Evolutionary conservation across 179 eudicot genomes (phyloP).

Genomic region (Drosera spatulata): DNA sequence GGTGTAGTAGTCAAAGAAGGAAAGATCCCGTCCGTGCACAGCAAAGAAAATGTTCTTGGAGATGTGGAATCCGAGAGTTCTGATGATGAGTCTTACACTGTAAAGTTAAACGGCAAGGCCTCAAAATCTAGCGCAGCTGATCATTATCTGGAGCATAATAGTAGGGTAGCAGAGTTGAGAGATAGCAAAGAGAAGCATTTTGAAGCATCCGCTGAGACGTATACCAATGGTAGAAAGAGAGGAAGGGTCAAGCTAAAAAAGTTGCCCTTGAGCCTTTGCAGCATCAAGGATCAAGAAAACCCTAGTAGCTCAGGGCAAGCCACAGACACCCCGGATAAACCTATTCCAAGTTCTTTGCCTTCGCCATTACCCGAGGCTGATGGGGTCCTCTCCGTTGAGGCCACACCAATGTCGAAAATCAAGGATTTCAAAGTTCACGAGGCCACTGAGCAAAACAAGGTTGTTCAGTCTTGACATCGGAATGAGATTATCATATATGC

Average conservation of each 20-base stretch:
- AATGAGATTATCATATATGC: constrained; percentile 5
- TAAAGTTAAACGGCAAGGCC: constrained; percentile 27
- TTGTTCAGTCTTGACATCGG: constrained; percentile 41
- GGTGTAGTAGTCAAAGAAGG: constrained; percentile 16
- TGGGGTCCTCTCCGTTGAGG: constrained; percentile 23
- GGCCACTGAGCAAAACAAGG: constrained; percentile 57
- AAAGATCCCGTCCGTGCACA: constrained; percentile 13
- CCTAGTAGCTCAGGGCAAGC: constrained; percentile 21
- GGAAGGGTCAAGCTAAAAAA: constrained; percentile 77
- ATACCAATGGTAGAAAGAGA: constrained; percentile 45
- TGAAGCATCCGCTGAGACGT: constrained; percentile 29
- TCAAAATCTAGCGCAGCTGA: constrained; percentile 22
- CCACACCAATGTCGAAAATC: constrained; percentile 57
- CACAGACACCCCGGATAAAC: constrained; percentile 19
- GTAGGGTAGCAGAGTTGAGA: constrained; percentile 32
- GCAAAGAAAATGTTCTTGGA: constrained; percentile 22
- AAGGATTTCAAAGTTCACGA: constrained; percentile 53
- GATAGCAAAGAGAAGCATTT: constrained; percentile 19
- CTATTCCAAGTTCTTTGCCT: constrained; percentile 17
- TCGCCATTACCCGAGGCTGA: constrained; percentile 22
- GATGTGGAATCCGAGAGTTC: constrained; percentile 25
- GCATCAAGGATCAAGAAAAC: constrained; percentile 47
- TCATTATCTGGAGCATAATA: constrained; percentile 18
- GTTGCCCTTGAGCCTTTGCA: constrained; percentile 60
- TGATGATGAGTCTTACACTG: constrained; percentile 17